Evolutionary conservation across 2,329 filamentous ascomycete species (phyloP).

Genomic region (Aspergillus pseudoterreus): DNA sequence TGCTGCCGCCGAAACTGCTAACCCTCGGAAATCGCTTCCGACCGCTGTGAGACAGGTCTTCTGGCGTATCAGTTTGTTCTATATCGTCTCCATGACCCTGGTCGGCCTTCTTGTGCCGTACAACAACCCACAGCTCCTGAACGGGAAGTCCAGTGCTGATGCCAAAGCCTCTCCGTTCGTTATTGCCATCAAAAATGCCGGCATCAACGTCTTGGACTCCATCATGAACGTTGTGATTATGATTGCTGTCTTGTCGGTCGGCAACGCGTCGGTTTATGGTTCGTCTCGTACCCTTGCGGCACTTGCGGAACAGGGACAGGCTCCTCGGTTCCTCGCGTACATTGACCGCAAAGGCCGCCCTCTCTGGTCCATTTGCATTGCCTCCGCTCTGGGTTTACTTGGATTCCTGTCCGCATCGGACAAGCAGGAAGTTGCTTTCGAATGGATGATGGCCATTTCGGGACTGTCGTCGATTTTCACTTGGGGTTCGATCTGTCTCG

Average conservation of each 20-base stretch:
- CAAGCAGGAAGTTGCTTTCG: constrained; percentile 61
- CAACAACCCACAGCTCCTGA: constrained; percentile 61
- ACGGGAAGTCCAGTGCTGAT: constrained; percentile 56
- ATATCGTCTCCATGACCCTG: constrained; percentile 75
- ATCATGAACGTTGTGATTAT: constrained; percentile 96
- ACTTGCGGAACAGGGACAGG: constrained; percentile 81
- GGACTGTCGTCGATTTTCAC: constrained; percentile 72
- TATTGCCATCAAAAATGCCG: constrained; percentile 81
- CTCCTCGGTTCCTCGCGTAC: constrained; percentile 72
- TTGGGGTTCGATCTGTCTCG: constrained; percentile 80
- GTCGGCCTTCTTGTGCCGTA: constrained; percentile 81
- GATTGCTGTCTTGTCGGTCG: constrained; percentile 83
- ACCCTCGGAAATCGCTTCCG: constrained; percentile 68
- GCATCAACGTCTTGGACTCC: constrained; percentile 75
- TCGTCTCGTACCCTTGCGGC: constrained; percentile 87
- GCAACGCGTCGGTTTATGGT: constrained; percentile 88
- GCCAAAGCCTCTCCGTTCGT: constrained; percentile 84
- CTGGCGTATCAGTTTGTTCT: constrained; percentile 90
- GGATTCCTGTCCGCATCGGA: constrained; percentile 69
- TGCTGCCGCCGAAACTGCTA: constrained; percentile 56
- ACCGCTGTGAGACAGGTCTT: constrained; percentile 91
- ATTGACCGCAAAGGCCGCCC: constrained; percentile 80
- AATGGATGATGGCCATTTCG: constrained; percentile 75
- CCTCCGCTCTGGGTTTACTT: constrained; percentile 67
- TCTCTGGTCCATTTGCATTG: constrained; percentile 66